These are phyloP conservation scores for Raddia guianensis DNA, from an alignment of 176 grass and related monocot genomes.

Conservation along the genomic window DNA sequence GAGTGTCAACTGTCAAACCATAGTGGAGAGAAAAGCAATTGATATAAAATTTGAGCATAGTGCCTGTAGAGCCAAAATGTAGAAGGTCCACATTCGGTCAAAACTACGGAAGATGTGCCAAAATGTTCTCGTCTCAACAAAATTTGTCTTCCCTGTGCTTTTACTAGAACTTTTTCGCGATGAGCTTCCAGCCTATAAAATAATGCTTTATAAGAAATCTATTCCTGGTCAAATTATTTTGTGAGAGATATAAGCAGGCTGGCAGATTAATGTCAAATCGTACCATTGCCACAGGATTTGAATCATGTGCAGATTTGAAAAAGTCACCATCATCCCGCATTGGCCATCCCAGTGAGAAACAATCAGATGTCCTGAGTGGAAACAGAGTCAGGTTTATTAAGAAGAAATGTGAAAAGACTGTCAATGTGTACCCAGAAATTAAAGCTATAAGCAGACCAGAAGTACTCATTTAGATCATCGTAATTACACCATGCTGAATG, in stretches of 20 bases:
- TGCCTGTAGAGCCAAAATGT: slow-evolving; percentile 88
- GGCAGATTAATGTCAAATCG: slow-evolving; percentile 20
- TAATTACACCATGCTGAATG: slow-evolving; percentile 98
- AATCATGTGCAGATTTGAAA: slow-evolving; percentile 79
- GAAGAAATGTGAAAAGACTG: slow-evolving; percentile 19
- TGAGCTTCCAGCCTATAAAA: slow-evolving; percentile 64
- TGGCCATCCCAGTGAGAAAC: slow-evolving; percentile 94
- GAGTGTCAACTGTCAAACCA: slow-evolving; percentile 7
- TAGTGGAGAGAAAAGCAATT: slow-evolving; percentile 11
- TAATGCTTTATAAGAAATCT: slow-evolving; percentile 27
- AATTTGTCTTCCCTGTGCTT: slow-evolving; percentile 89
- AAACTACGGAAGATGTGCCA: slow-evolving; percentile 98
- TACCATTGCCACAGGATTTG: slow-evolving; percentile 57
- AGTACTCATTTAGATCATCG: slow-evolving; percentile 95
- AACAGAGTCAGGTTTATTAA: slow-evolving; percentile 39
- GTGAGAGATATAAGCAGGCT: slow-evolving; percentile 35
- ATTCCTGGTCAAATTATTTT: slow-evolving; percentile 31
- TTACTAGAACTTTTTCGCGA: slow-evolving; percentile 55
- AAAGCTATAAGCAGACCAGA: slow-evolving; percentile 64
- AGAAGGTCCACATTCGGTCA: slow-evolving; percentile 99
- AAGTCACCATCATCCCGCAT: slow-evolving; percentile 96
- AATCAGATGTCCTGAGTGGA: slow-evolving; percentile 77
- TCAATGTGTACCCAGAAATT: slow-evolving; percentile 22
- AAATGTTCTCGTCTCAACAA: slow-evolving; percentile 95
- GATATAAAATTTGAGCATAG: slow-evolving; percentile 13